Conservation (phyloP, 1,139 yeast species). For the Citeromyces hawaiiensis region DNA sequence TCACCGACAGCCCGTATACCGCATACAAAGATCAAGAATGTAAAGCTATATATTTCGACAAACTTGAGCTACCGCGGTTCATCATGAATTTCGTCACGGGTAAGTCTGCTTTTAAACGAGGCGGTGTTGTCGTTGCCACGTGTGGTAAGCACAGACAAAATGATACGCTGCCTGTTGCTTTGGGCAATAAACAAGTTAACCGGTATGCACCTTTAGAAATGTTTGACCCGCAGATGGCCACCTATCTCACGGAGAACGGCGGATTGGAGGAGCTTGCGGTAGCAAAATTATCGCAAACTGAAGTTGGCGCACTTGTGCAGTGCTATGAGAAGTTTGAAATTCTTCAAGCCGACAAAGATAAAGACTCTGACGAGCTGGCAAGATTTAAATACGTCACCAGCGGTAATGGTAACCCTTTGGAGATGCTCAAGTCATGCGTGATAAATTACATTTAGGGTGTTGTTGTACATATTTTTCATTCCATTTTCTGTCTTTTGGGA, state of each 20-base stretch:
- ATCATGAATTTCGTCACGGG: conserved; percentile 49
- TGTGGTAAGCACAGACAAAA: conserved; percentile 32
- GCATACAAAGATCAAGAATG: conserved; percentile 48
- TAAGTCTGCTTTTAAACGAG: conserved; percentile 32
- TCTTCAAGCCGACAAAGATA: conserved; percentile 27
- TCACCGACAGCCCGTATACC: conserved; percentile 43
- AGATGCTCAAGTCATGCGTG: conserved; percentile 36
- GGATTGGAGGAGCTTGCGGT: conserved; percentile 34
- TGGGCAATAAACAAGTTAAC: conserved; percentile 39
- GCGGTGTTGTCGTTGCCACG: conserved; percentile 58
- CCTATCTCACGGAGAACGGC: conserved; percentile 17
- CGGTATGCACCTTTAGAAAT: conserved; percentile 37
- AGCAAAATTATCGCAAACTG: conserved; percentile 35
- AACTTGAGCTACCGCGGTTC: conserved; percentile 55
- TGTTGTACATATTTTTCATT: neutral
- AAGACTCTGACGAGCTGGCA: conserved; percentile 21
- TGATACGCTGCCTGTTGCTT: conserved; percentile 47
- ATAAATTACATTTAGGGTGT: conserved; percentile 11
- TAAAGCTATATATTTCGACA: conserved; percentile 42
- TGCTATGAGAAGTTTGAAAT: conserved; percentile 46
- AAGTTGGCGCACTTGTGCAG: conserved; percentile 37
- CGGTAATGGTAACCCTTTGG: conserved; percentile 76
- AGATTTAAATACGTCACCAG: conserved; percentile 46
- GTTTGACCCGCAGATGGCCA: conserved; percentile 44
- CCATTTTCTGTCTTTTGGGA: conserved; percentile 7